These are phyloP conservation scores for Gossypium ekmanianum DNA, from an alignment of 345 rosid species.

Conservation along the genomic window DNA sequence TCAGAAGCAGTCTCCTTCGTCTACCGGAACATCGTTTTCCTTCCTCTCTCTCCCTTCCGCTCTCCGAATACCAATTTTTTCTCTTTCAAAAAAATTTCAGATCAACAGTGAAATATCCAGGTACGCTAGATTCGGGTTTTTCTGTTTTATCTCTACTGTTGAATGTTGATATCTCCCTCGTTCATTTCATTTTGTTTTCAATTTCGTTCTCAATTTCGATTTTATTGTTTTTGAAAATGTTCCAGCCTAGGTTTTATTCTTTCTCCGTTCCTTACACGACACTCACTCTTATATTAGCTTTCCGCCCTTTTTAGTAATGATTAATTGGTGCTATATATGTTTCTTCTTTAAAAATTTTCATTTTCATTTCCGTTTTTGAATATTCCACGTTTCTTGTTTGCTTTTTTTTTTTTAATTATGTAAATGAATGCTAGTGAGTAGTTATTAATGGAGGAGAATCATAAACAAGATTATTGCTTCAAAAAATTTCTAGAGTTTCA, in stretches of 20 bases:
- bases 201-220: background rate
- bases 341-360: background rate
- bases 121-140: background rate
- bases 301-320: background rate
- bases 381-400: background rate
- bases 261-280: background rate
- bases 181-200: background rate
- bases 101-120: slow-evolving; percentile 1
- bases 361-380: background rate
- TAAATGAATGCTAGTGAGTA: background rate
- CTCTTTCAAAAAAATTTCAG: background rate
- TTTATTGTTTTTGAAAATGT: background rate
- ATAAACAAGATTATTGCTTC: background rate
- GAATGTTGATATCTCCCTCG: background rate
- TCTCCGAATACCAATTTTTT: background rate
- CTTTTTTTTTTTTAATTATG: background rate
- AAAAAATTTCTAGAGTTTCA: background rate
- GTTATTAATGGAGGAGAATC: background rate
- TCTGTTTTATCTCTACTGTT: background rate
- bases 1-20: background rate
- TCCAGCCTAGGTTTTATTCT: background rate
- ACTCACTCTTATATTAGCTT: too few species aligned
- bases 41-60: background rate
- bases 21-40: background rate
- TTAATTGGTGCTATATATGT: background rate